These are phyloP conservation scores for Sugiyamaella smithiae DNA, from an alignment of 805 yeast species.

Conservation along the genomic window DNA sequence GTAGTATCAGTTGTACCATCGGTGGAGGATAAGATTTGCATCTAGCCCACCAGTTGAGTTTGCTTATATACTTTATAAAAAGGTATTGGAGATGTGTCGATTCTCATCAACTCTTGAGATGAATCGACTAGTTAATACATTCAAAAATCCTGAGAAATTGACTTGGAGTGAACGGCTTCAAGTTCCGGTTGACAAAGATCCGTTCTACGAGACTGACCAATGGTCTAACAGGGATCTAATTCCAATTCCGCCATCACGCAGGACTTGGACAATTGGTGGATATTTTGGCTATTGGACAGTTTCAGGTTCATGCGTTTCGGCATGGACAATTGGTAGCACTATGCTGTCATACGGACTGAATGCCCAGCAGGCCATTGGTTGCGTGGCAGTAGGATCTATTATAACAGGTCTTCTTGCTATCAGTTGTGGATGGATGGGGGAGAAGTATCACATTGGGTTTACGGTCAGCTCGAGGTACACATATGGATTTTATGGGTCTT, in stretches of 20 bases:
- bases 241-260: neutral
- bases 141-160: neutral
- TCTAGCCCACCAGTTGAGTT: too few relatives aligned
- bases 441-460: constrained; percentile 48
- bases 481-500: constrained; percentile 48
- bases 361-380: neutral
- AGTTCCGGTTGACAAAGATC: neutral
- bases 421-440: neutral
- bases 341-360: neutral
- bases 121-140: neutral
- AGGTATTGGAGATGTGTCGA: too few relatives aligned
- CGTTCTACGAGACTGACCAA: neutral
- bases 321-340: neutral
- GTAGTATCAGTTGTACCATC: too few relatives aligned
- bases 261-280: neutral
- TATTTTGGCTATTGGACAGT: neutral
- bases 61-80: too few relatives aligned
- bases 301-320: neutral
- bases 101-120: too few relatives aligned
- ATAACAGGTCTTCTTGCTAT: neutral
- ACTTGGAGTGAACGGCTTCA: neutral
- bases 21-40: too few relatives aligned
- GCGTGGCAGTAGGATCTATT: neutral
- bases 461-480: constrained; percentile 44
- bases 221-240: neutral